These are phyloP conservation scores for Blastobotrys ciferrii DNA, from an alignment of 1,139 yeast species.

Conservation along the genomic window DNA sequence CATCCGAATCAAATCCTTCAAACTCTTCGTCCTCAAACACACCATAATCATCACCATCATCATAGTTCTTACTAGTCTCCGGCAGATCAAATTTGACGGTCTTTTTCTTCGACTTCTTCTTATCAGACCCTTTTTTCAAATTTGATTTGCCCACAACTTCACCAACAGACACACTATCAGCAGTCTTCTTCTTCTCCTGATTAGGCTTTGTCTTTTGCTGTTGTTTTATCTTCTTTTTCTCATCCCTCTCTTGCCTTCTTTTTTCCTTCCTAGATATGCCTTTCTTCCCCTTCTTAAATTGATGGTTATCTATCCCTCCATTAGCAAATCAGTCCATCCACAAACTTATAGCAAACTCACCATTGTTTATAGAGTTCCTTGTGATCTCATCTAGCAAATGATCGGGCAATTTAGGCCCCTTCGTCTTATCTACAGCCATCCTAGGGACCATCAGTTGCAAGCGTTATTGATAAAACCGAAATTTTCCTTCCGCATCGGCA, in stretches of 20 bases:
- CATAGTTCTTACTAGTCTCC: constrained; percentile 11
- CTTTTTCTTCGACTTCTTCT: constrained; percentile 21
- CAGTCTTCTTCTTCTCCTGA: constrained; percentile 11
- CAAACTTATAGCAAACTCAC: constrained; percentile 28
- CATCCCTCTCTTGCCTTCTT: constrained; percentile 54
- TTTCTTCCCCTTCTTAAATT: constrained; percentile 35
- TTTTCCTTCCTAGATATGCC: constrained; percentile 51
- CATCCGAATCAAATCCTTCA: constrained; percentile 25
- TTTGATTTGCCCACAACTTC: constrained; percentile 22
- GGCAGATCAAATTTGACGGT: constrained; percentile 14
- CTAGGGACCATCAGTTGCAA: not conserved
- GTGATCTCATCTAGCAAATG: constrained; percentile 62
- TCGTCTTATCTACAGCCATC: constrained; percentile 12
- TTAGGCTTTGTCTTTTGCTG: constrained; percentile 4
- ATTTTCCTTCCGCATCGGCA: not conserved
- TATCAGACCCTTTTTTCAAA: constrained; percentile 11
- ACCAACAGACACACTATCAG: too few species aligned
- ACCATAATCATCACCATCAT: constrained; percentile 11
- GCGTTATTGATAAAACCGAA: not conserved
- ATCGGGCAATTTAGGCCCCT: constrained; percentile 59
- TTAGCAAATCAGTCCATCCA: not conserved
- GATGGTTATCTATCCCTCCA: constrained; percentile 10
- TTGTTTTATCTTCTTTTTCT: constrained; percentile 44
- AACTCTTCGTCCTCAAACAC: constrained; percentile 24
- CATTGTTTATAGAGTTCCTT: constrained; percentile 44